These are phyloP conservation scores for Colletotrichum lupini DNA, from an alignment of 2,329 filamentous ascomycete species.

Conservation along the genomic window DNA sequence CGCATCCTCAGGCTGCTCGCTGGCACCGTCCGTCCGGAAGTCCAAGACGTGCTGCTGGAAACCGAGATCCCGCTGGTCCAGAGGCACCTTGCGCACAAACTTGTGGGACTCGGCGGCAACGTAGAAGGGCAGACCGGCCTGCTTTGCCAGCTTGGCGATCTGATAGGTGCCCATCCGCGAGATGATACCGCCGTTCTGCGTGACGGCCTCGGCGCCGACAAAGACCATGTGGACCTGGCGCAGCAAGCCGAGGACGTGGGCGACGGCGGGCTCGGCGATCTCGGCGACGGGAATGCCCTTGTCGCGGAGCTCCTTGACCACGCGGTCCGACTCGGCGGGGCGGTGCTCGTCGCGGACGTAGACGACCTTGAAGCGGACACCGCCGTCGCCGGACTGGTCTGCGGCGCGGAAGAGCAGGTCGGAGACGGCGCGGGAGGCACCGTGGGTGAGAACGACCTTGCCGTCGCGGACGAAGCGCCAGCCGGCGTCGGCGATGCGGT, in stretches of 20 bases:
- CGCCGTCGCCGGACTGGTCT: slow-evolving; percentile 64
- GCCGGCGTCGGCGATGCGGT: slow-evolving; percentile 84
- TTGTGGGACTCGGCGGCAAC: slow-evolving; percentile 97
- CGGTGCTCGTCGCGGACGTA: slow-evolving; percentile 74
- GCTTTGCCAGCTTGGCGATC: slow-evolving; percentile 82
- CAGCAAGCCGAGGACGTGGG: slow-evolving; percentile 74
- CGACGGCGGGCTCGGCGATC: slow-evolving; percentile 71
- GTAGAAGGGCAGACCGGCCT: slow-evolving; percentile 80
- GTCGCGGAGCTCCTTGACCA: slow-evolving; percentile 76
- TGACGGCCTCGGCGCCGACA: slow-evolving; percentile 84
- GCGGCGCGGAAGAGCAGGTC: slow-evolving; percentile 80
- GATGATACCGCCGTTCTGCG: slow-evolving; percentile 93
- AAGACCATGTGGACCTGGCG: slow-evolving; percentile 73
- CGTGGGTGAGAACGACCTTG: slow-evolving; percentile 87
- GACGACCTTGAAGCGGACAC: slow-evolving; percentile 82
- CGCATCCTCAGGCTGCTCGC: slow-evolving; percentile 61
- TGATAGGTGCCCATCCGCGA: slow-evolving; percentile 88
- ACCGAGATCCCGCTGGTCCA: slow-evolving; percentile 84
- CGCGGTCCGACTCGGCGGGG: slow-evolving; percentile 72
- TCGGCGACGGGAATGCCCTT: slow-evolving; percentile 83
- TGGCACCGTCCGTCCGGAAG: slow-evolving; percentile 68
- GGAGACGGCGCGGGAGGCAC: slow-evolving; percentile 86
- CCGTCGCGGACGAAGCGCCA: slow-evolving; percentile 83
- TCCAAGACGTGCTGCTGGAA: slow-evolving; percentile 82
- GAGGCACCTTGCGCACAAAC: slow-evolving; percentile 87